A percentile compares a stretch with the other conserved stretches of the same genome.
phyloP scores from a whole-genome alignment of 2,329 filamentous ascomycete genomes.

The Drechmeria coniospora region DNA sequence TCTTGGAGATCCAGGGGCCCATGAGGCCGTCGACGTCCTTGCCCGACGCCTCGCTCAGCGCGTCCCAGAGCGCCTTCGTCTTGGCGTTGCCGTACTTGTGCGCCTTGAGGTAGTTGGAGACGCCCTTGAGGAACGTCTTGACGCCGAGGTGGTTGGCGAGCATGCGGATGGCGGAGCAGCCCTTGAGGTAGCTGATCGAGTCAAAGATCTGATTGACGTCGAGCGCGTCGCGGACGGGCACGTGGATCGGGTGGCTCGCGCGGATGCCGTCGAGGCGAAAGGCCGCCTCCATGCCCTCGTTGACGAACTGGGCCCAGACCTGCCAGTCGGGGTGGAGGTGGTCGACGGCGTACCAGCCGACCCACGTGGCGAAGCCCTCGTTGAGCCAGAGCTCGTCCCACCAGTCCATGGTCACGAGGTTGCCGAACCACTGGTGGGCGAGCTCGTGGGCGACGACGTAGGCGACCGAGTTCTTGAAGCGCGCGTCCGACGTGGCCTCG shows the following conservation, averaged over 20 bases:
- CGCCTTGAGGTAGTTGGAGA: constrained; percentile 74
- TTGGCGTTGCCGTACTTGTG: constrained; percentile 84
- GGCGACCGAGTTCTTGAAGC: constrained; percentile 84
- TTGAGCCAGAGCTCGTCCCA: constrained; percentile 91
- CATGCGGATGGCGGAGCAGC: constrained; percentile 94
- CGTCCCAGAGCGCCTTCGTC: constrained; percentile 81
- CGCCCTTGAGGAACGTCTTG: constrained; percentile 78
- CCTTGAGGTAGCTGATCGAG: constrained; percentile 90
- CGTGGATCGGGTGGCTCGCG: constrained; percentile 89
- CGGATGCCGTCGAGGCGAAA: constrained; percentile 82
- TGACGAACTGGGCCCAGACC: constrained; percentile 94
- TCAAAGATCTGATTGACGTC: constrained; percentile 98
- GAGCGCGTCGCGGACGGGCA: constrained; percentile 81
- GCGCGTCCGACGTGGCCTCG: constrained; percentile 75
- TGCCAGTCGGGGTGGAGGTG: constrained; percentile 94
- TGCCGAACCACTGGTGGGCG: constrained; percentile 92
- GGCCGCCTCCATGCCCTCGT: constrained; percentile 84
- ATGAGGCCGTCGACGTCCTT: constrained; percentile 78
- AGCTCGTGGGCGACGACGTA: constrained; percentile 98
- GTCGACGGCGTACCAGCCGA: constrained; percentile 86
- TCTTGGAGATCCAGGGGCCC: constrained; percentile 88
- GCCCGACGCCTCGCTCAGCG: constrained; percentile 73
- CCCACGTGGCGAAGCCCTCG: constrained; percentile 96
- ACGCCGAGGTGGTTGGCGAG: constrained; percentile 77
- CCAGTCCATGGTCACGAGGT: constrained; percentile 94